Percentiles rank a stretch among this genome's conserved stretches.
Conservation (phyloP, 2,329 filamentous ascomycete species). For the Bipolaris sorokiniana region DNA sequence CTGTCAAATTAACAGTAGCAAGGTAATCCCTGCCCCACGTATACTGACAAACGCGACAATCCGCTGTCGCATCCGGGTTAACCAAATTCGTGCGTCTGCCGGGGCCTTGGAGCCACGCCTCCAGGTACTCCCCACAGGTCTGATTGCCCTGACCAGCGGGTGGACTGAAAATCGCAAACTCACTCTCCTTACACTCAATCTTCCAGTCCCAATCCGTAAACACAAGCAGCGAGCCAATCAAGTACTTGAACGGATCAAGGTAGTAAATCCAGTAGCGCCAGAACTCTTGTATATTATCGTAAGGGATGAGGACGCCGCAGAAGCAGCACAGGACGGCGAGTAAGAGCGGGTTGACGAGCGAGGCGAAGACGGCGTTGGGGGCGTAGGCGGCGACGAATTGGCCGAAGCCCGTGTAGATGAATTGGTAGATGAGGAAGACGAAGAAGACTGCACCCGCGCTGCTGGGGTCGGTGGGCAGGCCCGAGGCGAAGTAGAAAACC, state of each 20-base stretch:
- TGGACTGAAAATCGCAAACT: slow-evolving; percentile 56
- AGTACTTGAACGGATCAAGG: slow-evolving; percentile 53
- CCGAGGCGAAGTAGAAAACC: slow-evolving; percentile 67
- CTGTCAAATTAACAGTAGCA: slow-evolving; percentile 62
- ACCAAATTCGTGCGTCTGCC: slow-evolving; percentile 56
- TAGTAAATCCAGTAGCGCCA: slow-evolving; percentile 62
- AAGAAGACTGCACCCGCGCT: slow-evolving; percentile 60
- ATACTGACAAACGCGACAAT: slow-evolving; percentile 68
- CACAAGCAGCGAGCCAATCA: slow-evolving; percentile 50
- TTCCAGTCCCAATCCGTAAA: slow-evolving; percentile 52
- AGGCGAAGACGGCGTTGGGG: slow-evolving; percentile 54
- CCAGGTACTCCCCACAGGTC: slow-evolving; percentile 63
- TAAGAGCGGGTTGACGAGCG: slow-evolving; percentile 57
- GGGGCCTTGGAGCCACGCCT: slow-evolving; percentile 12
- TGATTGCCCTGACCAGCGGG: slow-evolving; percentile 47
- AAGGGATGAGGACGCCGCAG: slow-evolving; percentile 66
- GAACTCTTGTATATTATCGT: slow-evolving; percentile 69
- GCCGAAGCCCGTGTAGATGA: slow-evolving; percentile 62
- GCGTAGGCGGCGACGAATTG: slow-evolving; percentile 61
- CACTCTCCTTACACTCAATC: slow-evolving; percentile 45
- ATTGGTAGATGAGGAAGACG: slow-evolving; percentile 67
- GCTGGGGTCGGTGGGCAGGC: slow-evolving; percentile 48
- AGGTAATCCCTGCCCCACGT: slow-evolving; percentile 65
- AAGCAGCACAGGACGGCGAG: slow-evolving; percentile 32
- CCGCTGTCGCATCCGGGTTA: slow-evolving; percentile 64